These are phyloP conservation scores for Brassica carinata DNA, from an alignment of 345 rosid species.

Conservation along the genomic window DNA sequence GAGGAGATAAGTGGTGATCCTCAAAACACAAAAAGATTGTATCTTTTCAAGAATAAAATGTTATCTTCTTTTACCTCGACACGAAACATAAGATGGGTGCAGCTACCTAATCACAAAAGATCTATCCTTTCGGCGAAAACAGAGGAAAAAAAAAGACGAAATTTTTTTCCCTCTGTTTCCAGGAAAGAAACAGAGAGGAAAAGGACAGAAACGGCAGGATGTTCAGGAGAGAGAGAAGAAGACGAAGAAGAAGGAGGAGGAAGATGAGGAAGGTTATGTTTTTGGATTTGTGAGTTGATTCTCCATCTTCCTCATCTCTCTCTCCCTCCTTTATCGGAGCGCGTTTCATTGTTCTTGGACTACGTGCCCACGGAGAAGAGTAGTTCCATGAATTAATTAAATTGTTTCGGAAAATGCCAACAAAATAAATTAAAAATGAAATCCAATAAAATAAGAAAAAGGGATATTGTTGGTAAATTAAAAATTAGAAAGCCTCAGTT, in stretches of 20 bases:
- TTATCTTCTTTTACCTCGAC: conserved; percentile 12
- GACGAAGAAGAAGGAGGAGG: background rate
- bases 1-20: conserved; percentile 1
- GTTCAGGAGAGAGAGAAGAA: background rate
- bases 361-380: conserved; percentile 16
- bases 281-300: conserved; percentile 11
- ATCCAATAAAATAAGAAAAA: too few species aligned
- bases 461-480: too few species aligned
- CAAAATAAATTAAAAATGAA: too few species aligned
- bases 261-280: conserved; percentile 15
- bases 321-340: conserved; percentile 36
- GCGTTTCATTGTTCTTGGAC: conserved; percentile 32
- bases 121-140: conserved; percentile 19
- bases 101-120: conserved; percentile 30
- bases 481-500: too few species aligned
- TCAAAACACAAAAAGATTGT: conserved; percentile 8
- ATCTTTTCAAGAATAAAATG: background rate
- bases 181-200: conserved; percentile 33
- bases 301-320: conserved; percentile 33
- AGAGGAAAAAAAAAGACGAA: background rate
- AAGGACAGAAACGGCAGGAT: conserved; percentile 26
- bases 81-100: background rate
- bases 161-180: conserved; percentile 29
- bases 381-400: background rate
- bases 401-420: background rate